Evolutionary conservation across 2,329 filamentous ascomycete genomes (phyloP).

Genomic region (Pseudopithomyces maydicus): DNA sequence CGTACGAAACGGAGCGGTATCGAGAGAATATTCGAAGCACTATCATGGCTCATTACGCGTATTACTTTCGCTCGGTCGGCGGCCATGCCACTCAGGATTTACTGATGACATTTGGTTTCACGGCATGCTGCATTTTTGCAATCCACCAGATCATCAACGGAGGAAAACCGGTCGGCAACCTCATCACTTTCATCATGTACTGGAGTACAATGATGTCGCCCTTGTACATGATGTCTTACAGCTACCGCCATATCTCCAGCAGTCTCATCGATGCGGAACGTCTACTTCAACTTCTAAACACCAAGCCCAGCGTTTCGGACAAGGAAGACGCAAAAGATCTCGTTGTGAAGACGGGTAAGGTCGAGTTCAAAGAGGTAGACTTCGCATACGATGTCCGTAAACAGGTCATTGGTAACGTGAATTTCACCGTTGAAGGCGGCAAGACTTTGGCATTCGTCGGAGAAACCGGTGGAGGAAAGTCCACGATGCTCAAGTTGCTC

Average conservation of each 20-base stretch:
- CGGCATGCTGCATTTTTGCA: slow-evolving; percentile 58
- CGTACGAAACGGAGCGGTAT: slow-evolving; percentile 60
- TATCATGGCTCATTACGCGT: slow-evolving; percentile 39
- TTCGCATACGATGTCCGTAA: slow-evolving; percentile 63
- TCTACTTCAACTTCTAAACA: slow-evolving; percentile 62
- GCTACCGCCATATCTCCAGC: slow-evolving; percentile 54
- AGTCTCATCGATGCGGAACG: slow-evolving; percentile 70
- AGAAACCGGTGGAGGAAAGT: slow-evolving; percentile 67
- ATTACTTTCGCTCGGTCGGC: slow-evolving; percentile 37
- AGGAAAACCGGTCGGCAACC: slow-evolving; percentile 60
- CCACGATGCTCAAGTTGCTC: slow-evolving; percentile 65
- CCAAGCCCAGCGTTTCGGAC: slow-evolving; percentile 61
- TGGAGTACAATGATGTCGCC: slow-evolving; percentile 59
- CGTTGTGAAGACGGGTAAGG: slow-evolving; percentile 52
- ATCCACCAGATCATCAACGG: slow-evolving; percentile 59
- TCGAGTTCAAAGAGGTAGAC: slow-evolving; percentile 60
- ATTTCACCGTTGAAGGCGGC: slow-evolving; percentile 56
- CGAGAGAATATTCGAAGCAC: slow-evolving; percentile 44
- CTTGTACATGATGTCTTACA: slow-evolving; percentile 56
- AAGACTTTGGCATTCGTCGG: slow-evolving; percentile 66
- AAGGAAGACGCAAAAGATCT: slow-evolving; percentile 45
- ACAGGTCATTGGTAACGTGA: slow-evolving; percentile 56
- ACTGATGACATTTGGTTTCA: slow-evolving; percentile 55
- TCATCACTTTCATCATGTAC: slow-evolving; percentile 69
- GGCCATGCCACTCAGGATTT: slow-evolving; percentile 51